Conservation (phyloP, 805 yeast species). For the Candida xiaguanensis region DNA sequence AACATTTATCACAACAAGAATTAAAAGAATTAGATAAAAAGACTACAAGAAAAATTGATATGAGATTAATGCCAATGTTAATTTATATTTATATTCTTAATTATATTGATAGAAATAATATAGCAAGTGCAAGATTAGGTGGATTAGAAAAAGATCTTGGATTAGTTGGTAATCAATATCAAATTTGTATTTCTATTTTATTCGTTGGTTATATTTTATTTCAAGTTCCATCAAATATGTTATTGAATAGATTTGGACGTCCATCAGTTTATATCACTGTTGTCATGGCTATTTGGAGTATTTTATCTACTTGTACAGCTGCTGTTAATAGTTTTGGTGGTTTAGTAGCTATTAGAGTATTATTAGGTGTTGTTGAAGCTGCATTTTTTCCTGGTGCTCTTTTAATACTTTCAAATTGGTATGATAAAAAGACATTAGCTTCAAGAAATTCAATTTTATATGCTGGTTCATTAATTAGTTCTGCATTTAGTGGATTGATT, state of each 20-base stretch:
- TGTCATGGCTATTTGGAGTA: slow-evolving; percentile 52
- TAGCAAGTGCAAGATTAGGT: slow-evolving; percentile 52
- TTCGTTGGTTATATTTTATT: slow-evolving; percentile 47
- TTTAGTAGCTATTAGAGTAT: slow-evolving; percentile 42
- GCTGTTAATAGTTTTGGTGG: slow-evolving; percentile 43
- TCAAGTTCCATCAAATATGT: slow-evolving; percentile 48
- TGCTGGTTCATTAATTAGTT: slow-evolving; percentile 49
- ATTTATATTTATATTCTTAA: slow-evolving; percentile 50
- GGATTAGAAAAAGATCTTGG: slow-evolving; percentile 44
- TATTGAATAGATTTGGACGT: slow-evolving; percentile 42
- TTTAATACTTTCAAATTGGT: slow-evolving; percentile 53
- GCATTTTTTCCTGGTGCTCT: slow-evolving; percentile 43
- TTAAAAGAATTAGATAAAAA: slow-evolving; percentile 39
- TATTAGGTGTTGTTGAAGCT: slow-evolving; percentile 47
- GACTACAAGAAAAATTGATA: slow-evolving; percentile 46
- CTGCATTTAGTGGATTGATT: slow-evolving; percentile 53
- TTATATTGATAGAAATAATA: slow-evolving; percentile 49
- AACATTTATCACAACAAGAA: slow-evolving; percentile 36
- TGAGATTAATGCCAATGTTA: slow-evolving; percentile 47
- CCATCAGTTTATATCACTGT: slow-evolving; percentile 50
- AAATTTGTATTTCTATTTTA: slow-evolving; percentile 50
- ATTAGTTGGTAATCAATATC: slow-evolving; percentile 41
- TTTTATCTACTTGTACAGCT: slow-evolving; percentile 45
- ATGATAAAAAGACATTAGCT: slow-evolving; percentile 47
- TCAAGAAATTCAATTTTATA: slow-evolving; percentile 48